A percentile compares a stretch with the other conserved stretches of the same genome.
Conservation (phyloP, 2,329 filamentous ascomycete genomes). For the Blumeria graminis region DNA sequence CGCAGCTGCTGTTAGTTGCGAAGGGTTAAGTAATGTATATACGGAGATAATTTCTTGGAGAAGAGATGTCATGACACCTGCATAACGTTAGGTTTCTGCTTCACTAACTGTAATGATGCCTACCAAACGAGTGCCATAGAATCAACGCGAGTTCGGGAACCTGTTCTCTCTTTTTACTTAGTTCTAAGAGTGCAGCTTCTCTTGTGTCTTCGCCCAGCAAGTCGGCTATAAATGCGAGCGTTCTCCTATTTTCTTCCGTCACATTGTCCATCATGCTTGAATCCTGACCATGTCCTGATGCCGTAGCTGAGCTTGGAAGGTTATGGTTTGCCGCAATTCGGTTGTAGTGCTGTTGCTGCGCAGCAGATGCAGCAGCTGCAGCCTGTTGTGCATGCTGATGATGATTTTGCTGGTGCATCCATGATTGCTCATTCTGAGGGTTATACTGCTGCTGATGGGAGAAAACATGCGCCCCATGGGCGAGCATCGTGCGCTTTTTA, state of each 20-base stretch:
- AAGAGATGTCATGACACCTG: conserved; percentile 93
- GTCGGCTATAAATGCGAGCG: conserved; percentile 83
- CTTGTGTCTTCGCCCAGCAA: conserved; percentile 68
- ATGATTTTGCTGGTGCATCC: conserved; percentile 31
- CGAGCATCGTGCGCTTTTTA: conserved; percentile 24
- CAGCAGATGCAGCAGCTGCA: conserved; percentile 15
- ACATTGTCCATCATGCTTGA: conserved; percentile 38
- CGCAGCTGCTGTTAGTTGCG: conserved; percentile 88
- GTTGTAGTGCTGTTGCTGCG: conserved; percentile 37
- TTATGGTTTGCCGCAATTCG: conserved; percentile 46
- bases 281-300: conserved; percentile 28
- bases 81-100: conserved; percentile 8
- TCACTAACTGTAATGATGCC: conserved; percentile 13
- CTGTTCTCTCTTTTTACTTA: conserved; percentile 97
- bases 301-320: conserved; percentile 15
- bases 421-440: conserved; percentile 34
- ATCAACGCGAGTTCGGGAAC: conserved; percentile 91
- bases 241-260: conserved; percentile 75
- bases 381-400: conserved; percentile 19
- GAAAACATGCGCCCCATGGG: conserved; percentile 35
- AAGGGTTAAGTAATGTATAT: conserved; percentile 88
- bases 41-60: conserved; percentile 98
- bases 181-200: conserved; percentile 75
- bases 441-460: conserved; percentile 39
- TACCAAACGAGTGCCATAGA: conserved; percentile 96